Evolutionary conservation across 495 filamentous ascomycete genomes (phyloP), one percentile per base, ranked within the genome.

Genomic region (Echria macrotheca): DNA sequence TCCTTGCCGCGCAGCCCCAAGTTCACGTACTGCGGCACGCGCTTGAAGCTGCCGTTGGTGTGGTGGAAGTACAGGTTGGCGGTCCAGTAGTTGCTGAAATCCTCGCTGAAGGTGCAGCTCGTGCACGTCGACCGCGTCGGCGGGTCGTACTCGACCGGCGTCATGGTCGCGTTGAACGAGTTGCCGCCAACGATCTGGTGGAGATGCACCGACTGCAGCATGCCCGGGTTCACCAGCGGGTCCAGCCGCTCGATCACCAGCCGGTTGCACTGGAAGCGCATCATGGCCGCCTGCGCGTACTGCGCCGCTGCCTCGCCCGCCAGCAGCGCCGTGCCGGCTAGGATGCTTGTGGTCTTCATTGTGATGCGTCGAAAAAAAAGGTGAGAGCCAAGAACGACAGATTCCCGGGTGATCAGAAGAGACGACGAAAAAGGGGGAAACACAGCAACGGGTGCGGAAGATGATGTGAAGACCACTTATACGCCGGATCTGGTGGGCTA

Each of bases 61-160:
- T 70, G 69, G 28, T 24, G 10, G 63, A 72, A 74, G 61, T 72
- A 74, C 23, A 72, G 50, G 52, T 62, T 65, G 12, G 66, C 61
- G 19, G 65, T 72, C 70, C 70, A 74, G 58, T 74, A 74, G 59
- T 74, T 74, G 49, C 59, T 64, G 38, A 70, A 70, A 31, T 70
- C 67, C 47, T 70, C 67, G 38, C 45, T 53, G 47, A 67, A 70
- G 25, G 65, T 67, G 55, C 67, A 70, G 22, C 54, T 66, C 5
- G 67, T 70, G 58, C 68, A 70, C 17, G 55, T 67, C 3, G 68
- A 69, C 25, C 61, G 49, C 19, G 45, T 56, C 17, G 68, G 43
- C 1, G 65, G 68, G 54, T 70, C 65, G 52, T 64, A 57, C 24
- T 50, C 55, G 24, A 38, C 53, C 15, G 69, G 68, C 12, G 31